Conservation (phyloP, 139 green algal genomes). For the Closterium sp. region DNA sequence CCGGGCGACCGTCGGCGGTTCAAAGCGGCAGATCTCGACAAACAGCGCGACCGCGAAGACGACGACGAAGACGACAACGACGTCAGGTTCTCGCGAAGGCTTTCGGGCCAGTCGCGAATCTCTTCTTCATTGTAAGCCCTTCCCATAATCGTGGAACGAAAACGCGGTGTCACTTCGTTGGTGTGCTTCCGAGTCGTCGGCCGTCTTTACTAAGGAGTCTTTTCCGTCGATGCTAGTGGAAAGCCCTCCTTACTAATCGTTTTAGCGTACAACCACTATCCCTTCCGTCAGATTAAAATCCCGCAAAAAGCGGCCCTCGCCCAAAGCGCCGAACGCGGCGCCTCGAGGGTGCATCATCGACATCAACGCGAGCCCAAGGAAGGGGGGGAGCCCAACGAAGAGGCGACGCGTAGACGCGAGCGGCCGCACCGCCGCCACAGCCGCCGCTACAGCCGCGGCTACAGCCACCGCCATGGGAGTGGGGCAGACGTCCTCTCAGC, state of each 20-base stretch:
- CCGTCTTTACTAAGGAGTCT: too few relatives aligned
- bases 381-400: neutral
- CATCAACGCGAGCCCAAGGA: neutral
- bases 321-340: neutral
- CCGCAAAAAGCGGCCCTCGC: neutral
- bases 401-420: neutral
- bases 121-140: neutral
- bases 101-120: neutral
- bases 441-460: too few relatives aligned
- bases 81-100: neutral
- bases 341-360: neutral
- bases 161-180: too few relatives aligned
- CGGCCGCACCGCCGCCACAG: neutral
- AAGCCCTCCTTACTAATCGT: neutral
- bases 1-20: neutral
- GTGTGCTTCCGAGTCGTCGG: too few relatives aligned
- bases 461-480: neutral
- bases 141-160: too few relatives aligned
- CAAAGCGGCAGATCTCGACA: neutral
- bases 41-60: neutral
- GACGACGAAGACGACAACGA: neutral
- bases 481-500: neutral
- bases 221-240: neutral
- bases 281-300: neutral
- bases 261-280: neutral